Conservation (phyloP, 192 early-diverging fungal genomes). For the Backusella tuberculispora region DNA sequence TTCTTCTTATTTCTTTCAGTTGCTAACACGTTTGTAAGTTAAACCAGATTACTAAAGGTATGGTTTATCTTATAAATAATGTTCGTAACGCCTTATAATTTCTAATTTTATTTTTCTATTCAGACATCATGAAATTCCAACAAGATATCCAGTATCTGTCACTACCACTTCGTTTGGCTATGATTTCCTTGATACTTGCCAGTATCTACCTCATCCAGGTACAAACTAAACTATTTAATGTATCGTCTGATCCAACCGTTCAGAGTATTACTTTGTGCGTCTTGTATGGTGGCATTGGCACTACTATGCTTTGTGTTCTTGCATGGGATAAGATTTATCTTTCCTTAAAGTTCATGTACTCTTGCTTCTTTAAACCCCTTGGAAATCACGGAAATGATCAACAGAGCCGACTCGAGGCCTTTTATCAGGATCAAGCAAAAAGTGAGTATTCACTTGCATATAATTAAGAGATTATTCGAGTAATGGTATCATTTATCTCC, state of each 20-base stretch:
- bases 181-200: slow-evolving; percentile 10
- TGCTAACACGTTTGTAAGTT: background rate
- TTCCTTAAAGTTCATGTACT: slow-evolving; percentile 63
- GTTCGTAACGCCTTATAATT: background rate
- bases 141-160: slow-evolving; percentile 11
- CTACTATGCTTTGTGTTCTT: slow-evolving; percentile 31
- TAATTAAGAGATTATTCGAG: background rate
- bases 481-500: slow-evolving; percentile 12
- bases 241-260: background rate
- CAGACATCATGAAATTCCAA: slow-evolving; percentile 7
- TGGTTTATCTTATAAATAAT: background rate
- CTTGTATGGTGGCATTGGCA: background rate
- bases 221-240: background rate
- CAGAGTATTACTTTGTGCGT: background rate
- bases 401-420: slow-evolving; percentile 75
- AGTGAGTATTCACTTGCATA: slow-evolving; percentile 41
- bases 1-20: background rate
- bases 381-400: slow-evolving; percentile 65
- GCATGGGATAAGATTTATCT: slow-evolving; percentile 46
- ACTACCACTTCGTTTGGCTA: background rate
- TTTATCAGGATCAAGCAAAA: slow-evolving; percentile 81
- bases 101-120: slow-evolving; percentile 18
- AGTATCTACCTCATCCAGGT: slow-evolving; percentile 1
- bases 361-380: slow-evolving; percentile 76
- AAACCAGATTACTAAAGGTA: background rate